Conservation (phyloP, 2,329 filamentous ascomycete genomes). For the Aspergillus chevalieri region DNA sequence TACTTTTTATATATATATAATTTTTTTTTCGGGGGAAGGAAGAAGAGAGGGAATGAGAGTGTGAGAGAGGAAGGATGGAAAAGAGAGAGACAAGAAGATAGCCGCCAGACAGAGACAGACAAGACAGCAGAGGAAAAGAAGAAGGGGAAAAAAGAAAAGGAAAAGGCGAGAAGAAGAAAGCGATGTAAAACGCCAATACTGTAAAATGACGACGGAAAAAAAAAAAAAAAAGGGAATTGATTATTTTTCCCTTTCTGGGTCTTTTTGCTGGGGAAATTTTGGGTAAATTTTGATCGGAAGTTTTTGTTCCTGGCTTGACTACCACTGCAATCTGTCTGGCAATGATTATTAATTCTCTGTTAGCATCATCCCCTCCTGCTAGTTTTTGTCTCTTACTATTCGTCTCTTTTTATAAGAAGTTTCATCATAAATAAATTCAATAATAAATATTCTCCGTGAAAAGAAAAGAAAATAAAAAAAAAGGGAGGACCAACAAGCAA, state of each 20-base stretch:
- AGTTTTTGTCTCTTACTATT: conserved; percentile 2
- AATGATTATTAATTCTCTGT: too few relatives aligned
- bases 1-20: too few relatives aligned
- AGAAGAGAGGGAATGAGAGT: background rate
- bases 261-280: conserved; percentile 3
- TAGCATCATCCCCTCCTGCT: conserved; percentile 1
- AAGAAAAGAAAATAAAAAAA: background rate
- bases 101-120: conserved; percentile 1
- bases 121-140: background rate
- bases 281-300: conserved; percentile 8
- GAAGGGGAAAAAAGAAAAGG: conserved; percentile 3
- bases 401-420: conserved; percentile 6
- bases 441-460: too few relatives aligned
- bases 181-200: background rate
- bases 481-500: background rate
- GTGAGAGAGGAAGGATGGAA: background rate
- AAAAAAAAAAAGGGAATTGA: conserved; percentile 1
- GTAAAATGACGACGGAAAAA: too few relatives aligned
- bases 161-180: background rate
- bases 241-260: too few relatives aligned
- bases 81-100: conserved; percentile 1
- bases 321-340: too few relatives aligned
- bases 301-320: conserved; percentile 13
- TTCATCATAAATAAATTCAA: background rate
- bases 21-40: too few relatives aligned